Evolutionary conservation across 2,329 filamentous ascomycete species (phyloP), one percentile per base, ranked within the genome.

Genomic region (Ampelomyces quisqualis): DNA sequence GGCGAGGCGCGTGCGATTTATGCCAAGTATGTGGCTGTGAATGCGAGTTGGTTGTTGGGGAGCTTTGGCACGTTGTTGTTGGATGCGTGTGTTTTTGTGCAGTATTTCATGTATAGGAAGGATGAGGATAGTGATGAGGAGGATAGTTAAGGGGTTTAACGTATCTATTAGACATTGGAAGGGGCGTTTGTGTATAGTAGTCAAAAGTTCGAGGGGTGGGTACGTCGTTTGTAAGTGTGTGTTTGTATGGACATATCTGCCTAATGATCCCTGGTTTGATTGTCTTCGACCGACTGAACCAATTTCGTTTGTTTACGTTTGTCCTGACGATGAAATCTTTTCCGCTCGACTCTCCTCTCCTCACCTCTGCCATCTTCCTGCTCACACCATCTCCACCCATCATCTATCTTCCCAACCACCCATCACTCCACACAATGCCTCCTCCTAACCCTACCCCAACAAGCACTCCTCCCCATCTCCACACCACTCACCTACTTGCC

Each of bases 31-130:
- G 84, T 97, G 20, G 77, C 91, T 6, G 86, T 97, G 22, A 98
- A 97, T 67, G 72, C 89, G 20, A 90, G 86, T 52, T 98, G 93
- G 93, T 62, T 98, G 44, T 76, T 90, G 3, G 93, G 93, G 1
- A 95, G 90, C 64, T 76, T 93, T 34, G 90, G 94, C 1, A 96
- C 91, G 2, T 72, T 97, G 40, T 70, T 93, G 40, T 71, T 97
- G 51, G 93, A 97, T 69, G 75, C 90, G 64, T 81, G 79, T 19
- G 93, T 97, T 3, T 96, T 96, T 68, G 80, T 81, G 8, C 91
- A 97, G 69, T 96, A 95, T 64, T 96, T 94, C 65, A 67, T 95
- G 61, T 97, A 97, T 67, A 78, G 76, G 51, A 71, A 71, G 40
- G 69, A 71, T 2, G 74, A 73, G 3, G 60, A 61, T 5, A 63